phyloP scores from a whole-genome alignment of 129 eudicot genomes.

The Pittosporum tobira region DNA sequence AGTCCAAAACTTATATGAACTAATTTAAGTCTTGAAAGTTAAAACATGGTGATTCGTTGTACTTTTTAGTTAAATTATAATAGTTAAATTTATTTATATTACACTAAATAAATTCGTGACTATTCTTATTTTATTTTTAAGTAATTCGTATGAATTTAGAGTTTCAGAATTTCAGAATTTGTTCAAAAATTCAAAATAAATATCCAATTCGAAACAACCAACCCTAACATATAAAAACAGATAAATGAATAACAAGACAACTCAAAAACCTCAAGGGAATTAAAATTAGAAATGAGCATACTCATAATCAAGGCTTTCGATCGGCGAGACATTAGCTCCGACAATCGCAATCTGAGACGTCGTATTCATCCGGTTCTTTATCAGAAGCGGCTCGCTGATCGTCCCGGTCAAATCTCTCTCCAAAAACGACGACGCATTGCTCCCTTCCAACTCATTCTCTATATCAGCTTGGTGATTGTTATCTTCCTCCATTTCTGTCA shows the following conservation, averaged over 20 bases:
- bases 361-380: conserved; percentile 49
- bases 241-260: background rate
- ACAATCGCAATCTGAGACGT: conserved; percentile 94
- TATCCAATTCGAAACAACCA: too few species aligned
- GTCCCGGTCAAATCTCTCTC: conserved; percentile 14
- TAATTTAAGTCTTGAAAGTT: too few species aligned
- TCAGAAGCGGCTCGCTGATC: conserved; percentile 48
- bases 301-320: conserved; percentile 97
- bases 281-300: conserved; percentile 10
- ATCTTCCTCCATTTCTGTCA: background rate
- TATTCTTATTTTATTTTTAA: too few species aligned
- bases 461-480: conserved; percentile 17
- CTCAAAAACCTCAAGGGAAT: background rate
- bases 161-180: too few species aligned
- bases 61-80: too few species aligned
- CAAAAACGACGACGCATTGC: conserved; percentile 33
- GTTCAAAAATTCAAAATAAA: too few species aligned
- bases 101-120: too few species aligned
- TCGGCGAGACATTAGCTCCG: conserved; percentile 81
- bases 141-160: too few species aligned
- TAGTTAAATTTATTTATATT: too few species aligned
- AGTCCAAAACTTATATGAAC: too few species aligned
- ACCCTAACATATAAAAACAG: too few species aligned
- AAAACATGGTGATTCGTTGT: too few species aligned
- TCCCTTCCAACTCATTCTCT: conserved; percentile 30